Percentiles rank a stretch among this genome's conserved stretches.
Conservation (phyloP, 2,329 filamentous ascomycete species). For the Sarocladiaceae sp. region DNA sequence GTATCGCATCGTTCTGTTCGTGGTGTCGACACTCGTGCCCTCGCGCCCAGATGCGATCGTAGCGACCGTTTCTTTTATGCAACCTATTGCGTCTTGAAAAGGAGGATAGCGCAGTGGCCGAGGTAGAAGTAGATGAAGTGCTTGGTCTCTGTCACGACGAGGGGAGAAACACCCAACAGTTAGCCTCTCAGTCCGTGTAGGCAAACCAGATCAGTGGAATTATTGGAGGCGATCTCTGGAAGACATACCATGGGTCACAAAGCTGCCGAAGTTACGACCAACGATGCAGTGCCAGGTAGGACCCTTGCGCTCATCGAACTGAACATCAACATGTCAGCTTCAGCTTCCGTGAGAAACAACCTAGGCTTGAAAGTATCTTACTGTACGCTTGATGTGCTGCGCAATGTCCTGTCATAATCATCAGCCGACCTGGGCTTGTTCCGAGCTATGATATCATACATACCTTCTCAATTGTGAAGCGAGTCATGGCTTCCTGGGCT, state of each 20-base stretch:
- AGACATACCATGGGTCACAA: conserved; percentile 84
- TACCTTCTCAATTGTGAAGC: conserved; percentile 60
- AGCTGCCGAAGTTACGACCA: conserved; percentile 97
- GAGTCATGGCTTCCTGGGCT: conserved; percentile 62
- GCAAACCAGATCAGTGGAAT: neutral
- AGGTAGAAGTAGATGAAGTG: conserved; percentile 99
- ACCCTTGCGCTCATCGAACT: conserved; percentile 97
- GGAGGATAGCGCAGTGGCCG: conserved; percentile 93
- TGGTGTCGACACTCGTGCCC: neutral
- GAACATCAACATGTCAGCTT: conserved; percentile 7
- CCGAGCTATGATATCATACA: conserved; percentile 5
- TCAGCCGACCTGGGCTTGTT: neutral
- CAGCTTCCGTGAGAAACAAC: no score
- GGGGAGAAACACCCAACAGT: neutral
- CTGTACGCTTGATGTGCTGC: conserved; percentile 91
- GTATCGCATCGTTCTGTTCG: neutral
- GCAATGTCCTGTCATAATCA: conserved; percentile 72
- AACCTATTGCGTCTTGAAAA: conserved; percentile 98
- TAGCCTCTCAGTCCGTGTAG: neutral
- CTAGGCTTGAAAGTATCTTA: conserved; percentile 41
- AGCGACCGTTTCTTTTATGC: no score
- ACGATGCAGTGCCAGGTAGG: conserved; percentile 99
- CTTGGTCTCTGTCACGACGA: conserved; percentile 76
- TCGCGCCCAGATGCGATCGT: neutral
- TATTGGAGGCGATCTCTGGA: neutral